Evolutionary conservation across 2,329 filamentous ascomycete genomes (phyloP).

Genomic region (Colletotrichum camelliae): DNA sequence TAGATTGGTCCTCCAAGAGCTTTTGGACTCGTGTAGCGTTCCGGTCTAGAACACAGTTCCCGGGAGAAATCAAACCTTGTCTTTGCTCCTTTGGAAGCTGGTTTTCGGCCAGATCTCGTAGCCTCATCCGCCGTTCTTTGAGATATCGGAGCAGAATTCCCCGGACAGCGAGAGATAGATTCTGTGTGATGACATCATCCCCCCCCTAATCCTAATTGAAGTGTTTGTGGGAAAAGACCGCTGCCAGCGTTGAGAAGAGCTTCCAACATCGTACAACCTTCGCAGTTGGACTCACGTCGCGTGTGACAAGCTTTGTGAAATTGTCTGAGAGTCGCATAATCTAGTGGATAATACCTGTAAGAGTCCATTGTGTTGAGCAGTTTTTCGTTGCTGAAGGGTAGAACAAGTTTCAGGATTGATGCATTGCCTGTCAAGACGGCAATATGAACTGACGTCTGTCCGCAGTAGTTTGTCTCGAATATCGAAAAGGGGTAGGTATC

Average conservation of each 20-base stretch:
- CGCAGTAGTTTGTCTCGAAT: background rate
- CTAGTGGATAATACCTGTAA: background rate
- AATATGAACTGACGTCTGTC: background rate
- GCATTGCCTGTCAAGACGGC: background rate
- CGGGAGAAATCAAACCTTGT: background rate
- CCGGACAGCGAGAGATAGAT: background rate
- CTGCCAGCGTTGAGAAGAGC: background rate
- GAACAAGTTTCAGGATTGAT: background rate
- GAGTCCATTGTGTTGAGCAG: background rate
- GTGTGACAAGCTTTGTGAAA: background rate
- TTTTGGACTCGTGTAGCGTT: background rate
- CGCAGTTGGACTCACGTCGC: fast-evolving
- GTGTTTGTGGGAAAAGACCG: fast-evolving
- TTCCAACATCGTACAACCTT: background rate
- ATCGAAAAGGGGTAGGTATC: background rate
- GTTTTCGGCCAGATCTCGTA: background rate
- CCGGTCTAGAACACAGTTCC: background rate
- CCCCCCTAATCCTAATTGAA: fast-evolving
- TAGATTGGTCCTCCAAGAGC: background rate
- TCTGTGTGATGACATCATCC: fast-evolving
- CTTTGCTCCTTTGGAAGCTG: background rate
- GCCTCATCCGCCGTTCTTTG: background rate
- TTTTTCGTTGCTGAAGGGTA: background rate
- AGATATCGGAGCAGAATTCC: background rate
- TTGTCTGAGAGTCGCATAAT: background rate